Base-by-base conservation (phyloP, 148 eudicot species). In the Spergularia marina region DNA sequence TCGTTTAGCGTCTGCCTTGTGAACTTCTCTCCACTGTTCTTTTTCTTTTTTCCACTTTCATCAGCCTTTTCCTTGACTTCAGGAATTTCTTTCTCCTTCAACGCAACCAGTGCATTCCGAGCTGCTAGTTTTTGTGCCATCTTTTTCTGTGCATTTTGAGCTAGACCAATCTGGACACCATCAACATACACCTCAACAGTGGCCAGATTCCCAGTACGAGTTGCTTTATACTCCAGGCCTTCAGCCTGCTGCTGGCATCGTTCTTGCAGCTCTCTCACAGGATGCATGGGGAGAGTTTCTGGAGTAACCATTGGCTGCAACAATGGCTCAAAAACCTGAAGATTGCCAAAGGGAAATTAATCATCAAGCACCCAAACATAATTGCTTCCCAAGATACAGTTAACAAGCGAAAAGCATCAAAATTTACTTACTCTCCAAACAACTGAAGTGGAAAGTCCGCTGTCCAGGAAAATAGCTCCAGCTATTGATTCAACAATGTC, bases 101-200 rank as follows among this genome's bases (percentile, higher is more conserved):
- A 75, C 74, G 79, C 84, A 79, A 79, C 84, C 61, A 95, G 89
- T 41, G 99, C 99, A 82, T 95, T 95, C 71, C 97, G 81, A 6
- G 99, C 99, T 68, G 99, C 99, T 72, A 95, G 80, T 78, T 95
- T 95, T 72, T 95, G 99, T 10, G 99, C 99, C 99, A 95, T 95
- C 83, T 95, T 95, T 87, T 92, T 95, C 71, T 95, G 99, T 23
- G 93, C 81, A 77, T 95, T 95, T 75, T 95, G 96, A 66, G 97
- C 99, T 53, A 87, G 57, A 17, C 99, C 97, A 77, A 95, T 83
- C 85, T 90, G 94, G 72, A 92, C 83, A 36, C 99, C 99, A 79
- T 95, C 94, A 56, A 95, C 84, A 64, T 83, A 88, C 51, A 95
- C 99, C 80, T 95, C 96, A 54, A 95, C 96, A 13, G 97, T 95